Percentiles rank a stretch among this genome's conserved stretches.
Conservation (phyloP, 1,284 basidiomycete genomes). For the Golubevia pallescens region DNA sequence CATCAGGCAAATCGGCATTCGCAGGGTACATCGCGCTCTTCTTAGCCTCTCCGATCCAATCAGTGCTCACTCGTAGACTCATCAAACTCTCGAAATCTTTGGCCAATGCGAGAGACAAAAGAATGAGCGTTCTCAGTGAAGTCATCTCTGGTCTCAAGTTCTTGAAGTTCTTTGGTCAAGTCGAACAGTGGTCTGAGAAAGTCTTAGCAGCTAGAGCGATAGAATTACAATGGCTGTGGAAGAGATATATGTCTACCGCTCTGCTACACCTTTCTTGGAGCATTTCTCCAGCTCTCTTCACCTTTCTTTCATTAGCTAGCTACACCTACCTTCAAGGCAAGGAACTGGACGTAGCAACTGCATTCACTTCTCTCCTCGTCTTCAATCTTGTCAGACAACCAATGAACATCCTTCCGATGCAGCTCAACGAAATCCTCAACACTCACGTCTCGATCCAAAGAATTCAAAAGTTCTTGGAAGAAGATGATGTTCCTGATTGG, state of each 20-base stretch:
- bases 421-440: slow-evolving; percentile 27
- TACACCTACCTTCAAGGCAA: slow-evolving; percentile 28
- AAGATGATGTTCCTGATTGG: slow-evolving; percentile 32
- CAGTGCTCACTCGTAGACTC: slow-evolving; percentile 3
- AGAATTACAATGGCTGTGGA: slow-evolving; percentile 16
- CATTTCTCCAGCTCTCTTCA: slow-evolving; percentile 26
- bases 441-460: slow-evolving; percentile 33
- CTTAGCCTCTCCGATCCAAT: slow-evolving; percentile 23
- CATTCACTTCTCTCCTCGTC: slow-evolving; percentile 38
- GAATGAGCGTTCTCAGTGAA: slow-evolving; percentile 28
- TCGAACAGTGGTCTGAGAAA: slow-evolving; percentile 21
- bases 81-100: neutral
- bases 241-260: neutral
- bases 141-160: slow-evolving; percentile 29
- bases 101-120: slow-evolving; percentile 19
- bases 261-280: slow-evolving; percentile 14
- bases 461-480: slow-evolving; percentile 30
- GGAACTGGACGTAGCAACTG: slow-evolving; percentile 27
- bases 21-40: slow-evolving; percentile 24
- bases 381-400: slow-evolving; percentile 40
- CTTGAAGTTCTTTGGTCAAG: slow-evolving; percentile 46
- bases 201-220: slow-evolving; percentile 18
- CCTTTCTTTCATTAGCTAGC: slow-evolving; percentile 27
- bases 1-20: slow-evolving; percentile 32
- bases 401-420: slow-evolving; percentile 30